Base-by-base conservation (phyloP, 1,284 basidiomycete genomes). In the Cutaneotrichosporon daszewskae region DNA sequence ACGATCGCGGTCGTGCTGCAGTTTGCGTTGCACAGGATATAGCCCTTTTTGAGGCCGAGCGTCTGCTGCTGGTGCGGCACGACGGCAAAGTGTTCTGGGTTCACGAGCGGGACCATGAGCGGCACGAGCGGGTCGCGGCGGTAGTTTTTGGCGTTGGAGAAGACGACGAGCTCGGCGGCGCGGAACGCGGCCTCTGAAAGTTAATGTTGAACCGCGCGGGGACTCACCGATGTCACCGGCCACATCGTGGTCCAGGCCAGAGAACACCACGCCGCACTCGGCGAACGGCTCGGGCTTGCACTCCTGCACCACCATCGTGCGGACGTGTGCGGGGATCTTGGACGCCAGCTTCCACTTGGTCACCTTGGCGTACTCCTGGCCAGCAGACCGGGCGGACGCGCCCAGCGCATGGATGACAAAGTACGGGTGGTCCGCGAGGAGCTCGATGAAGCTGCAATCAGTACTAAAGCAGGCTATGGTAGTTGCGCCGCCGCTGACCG, bases 91-190 rank as follows among this genome's bases (percentile, higher is more conserved):
- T 99, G 95, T 7, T 76, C 75, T 0, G 89, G 77, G 74, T 99
- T 99, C 58, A 96, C 92, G 60, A 97, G 83, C 13, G 95, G 95
- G 8, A 99, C 95, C 71, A 97, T 82, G 65, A 98, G 84, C 0
- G 95, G 95, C n/a, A 95, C 91, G 49, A 84, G 75, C 4, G 90
- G 90, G 72, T 97, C 94, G 28, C 90, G 77, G 42, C 95, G 81
- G 73, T 85, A 92, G 72, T 92, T 97, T 72, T 95, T 96, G n/a
- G 95, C 84, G 60, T 99, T 98, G 22, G 91, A 96, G 72, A 97
- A 99, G 20, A 99, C 85, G 43, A 85, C 82, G 37, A 96, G 78
- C 60, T 98, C 85, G 25, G 92, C 88, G 16, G 77, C 72, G 56
- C 94, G 77, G 74, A 98, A 95, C 0, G 84, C 84, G 28, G 77